Evolutionary conservation across 257 asterid species (phyloP), one percentile per base, ranked within the genome.

Genomic region (Cinchona pubescens): DNA sequence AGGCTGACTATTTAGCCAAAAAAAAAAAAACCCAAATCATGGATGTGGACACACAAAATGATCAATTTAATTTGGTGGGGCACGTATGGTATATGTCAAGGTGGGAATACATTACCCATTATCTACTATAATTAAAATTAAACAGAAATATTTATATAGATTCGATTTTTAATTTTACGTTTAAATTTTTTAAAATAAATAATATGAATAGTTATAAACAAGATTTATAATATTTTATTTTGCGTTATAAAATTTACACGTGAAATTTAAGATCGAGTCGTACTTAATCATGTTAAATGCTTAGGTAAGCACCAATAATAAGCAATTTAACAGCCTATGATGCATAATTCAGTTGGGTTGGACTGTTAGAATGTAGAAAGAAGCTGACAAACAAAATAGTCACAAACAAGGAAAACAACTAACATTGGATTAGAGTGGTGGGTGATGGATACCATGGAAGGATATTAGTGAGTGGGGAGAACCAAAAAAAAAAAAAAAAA

Each of bases 21-120:
- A 67, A 34, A 70, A 69, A 53, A 45, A 68, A 35, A n/a, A 43
- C 73, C 34, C 75, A 78, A 80, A 67, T 55, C 60, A 80, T 11
- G 66, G 66, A 42, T 23, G 51, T 61, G 78, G 81, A 59, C 82
- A 49, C 73, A 69, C 69, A 79, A 18, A 76, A 51, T 70, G 56
- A 67, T 66, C 64, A 46, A 75, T 71, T 82, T 78, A 82, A 59
- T 75, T 79, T 60, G 43, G 84, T 74, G 81, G 82, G 77, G 81
- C 76, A 76, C 75, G 78, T 53, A 66, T 73, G 16, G 75, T 64
- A 60, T 67, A 42, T 69, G 77, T 62, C n/a, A 72, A 67, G 81
- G 79, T 75, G 78, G 79, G 55, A 34, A 79, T 61, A 76, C 83
- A 42, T 51, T 35, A 29, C 1, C 3, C 23, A 15, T 21, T 27